Conservation (phyloP, 495 filamentous ascomycete species). For the Penicillium soppii region DNA sequence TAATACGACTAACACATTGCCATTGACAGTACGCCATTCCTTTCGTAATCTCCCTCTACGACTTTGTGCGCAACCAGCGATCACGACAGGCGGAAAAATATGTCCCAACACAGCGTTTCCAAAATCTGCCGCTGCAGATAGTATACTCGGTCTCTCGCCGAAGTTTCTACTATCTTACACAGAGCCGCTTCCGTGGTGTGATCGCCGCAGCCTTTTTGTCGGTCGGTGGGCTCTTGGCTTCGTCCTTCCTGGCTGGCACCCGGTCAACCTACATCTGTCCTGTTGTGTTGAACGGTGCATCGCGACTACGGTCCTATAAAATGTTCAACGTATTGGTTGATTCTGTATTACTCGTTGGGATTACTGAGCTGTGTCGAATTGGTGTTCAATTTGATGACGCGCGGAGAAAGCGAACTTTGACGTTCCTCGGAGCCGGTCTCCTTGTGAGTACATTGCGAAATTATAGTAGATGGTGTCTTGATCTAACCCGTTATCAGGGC, state of each 20-base stretch:
- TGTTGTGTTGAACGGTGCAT: conserved; percentile 23
- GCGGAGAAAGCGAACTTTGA: conserved; percentile 26
- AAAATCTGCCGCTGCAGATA: conserved; percentile 17
- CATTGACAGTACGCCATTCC: conserved; percentile 36
- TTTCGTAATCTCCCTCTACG: conserved; percentile 43
- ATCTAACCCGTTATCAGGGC: conserved; percentile 26
- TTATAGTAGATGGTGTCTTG: no score
- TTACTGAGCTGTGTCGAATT: conserved; percentile 29
- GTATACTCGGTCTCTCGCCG: conserved; percentile 24
- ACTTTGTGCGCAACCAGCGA: conserved; percentile 40
- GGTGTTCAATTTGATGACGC: conserved; percentile 19
- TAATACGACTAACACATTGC: conserved; percentile 6
- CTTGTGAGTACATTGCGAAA: conserved; percentile 28
- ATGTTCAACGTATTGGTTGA: conserved; percentile 33
- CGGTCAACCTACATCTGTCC: conserved; percentile 52
- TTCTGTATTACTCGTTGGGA: conserved; percentile 32
- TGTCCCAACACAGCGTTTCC: conserved; percentile 18
- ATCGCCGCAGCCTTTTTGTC: conserved; percentile 35
- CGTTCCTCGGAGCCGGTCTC: conserved; percentile 35
- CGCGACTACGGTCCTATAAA: conserved; percentile 25
- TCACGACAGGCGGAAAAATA: conserved; percentile 20
- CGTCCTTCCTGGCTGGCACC: conserved; percentile 25
- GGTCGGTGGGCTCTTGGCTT: conserved; percentile 27
- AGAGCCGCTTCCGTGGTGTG: conserved; percentile 31
- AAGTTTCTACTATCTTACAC: conserved; percentile 25